Percentiles rank a stretch among this genome's conserved stretches.
These are phyloP conservation scores for Nasturtium officinale DNA, from an alignment of 345 rosid species.

Conservation along the genomic window DNA sequence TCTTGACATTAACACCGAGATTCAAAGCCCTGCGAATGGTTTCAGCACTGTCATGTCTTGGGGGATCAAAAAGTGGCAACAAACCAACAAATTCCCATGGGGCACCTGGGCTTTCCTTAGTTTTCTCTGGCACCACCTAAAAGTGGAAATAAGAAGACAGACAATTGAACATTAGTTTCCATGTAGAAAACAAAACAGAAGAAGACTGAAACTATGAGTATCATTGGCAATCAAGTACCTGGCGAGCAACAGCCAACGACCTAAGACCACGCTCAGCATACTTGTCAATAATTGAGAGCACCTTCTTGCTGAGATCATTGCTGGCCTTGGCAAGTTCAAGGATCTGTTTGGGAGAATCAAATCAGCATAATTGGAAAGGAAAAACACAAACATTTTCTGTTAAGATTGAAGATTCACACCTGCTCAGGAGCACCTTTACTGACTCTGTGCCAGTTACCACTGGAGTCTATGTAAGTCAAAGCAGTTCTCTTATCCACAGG, in stretches of 20 bases:
- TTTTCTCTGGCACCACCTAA: constrained; percentile 87
- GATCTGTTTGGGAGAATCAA: constrained; percentile 53
- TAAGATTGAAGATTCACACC: constrained; percentile 43
- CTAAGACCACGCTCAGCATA: constrained; percentile 98
- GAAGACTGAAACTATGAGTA: constrained; percentile 10
- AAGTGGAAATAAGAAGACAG: background rate
- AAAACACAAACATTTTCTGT: background rate
- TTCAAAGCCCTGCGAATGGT: constrained; percentile 92
- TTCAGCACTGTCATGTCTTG: constrained; percentile 99
- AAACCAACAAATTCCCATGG: constrained; percentile 94
- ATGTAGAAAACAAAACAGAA: background rate
- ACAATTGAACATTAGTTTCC: constrained; percentile 7
- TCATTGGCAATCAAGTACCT: constrained; percentile 49
- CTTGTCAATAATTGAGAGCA: constrained; percentile 78
- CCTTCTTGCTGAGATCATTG: constrained; percentile 79
- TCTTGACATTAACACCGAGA: constrained; percentile 95
- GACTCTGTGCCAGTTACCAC: constrained; percentile 75
- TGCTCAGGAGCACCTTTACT: constrained; percentile 97
- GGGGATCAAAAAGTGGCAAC: constrained; percentile 96
- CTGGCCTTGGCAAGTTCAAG: constrained; percentile 70
- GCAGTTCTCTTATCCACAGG: constrained; percentile 92
- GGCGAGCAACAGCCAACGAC: constrained; percentile 91
- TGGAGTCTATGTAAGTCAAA: constrained; percentile 70
- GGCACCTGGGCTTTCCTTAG: constrained; percentile 75
- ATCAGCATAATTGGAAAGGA: constrained; percentile 11